These are phyloP conservation scores for Hortaea sp. DNA, from an alignment of 2,329 filamentous ascomycete genomes.

Conservation along the genomic window DNA sequence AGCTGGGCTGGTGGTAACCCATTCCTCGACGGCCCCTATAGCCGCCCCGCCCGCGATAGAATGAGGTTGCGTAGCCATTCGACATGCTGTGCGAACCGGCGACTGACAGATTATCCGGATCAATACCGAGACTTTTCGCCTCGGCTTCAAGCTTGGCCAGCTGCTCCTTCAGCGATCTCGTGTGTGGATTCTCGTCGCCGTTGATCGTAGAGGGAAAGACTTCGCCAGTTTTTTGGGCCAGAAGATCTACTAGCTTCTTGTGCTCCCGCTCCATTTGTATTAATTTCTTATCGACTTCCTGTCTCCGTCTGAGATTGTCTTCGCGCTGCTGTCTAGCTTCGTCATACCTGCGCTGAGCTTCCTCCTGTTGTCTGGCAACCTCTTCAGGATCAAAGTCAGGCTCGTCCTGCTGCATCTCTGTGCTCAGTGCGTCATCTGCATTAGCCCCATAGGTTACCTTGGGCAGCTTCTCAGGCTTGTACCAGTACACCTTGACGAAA, in stretches of 20 bases:
- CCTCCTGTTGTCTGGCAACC: conserved; percentile 57
- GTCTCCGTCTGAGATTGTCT: conserved; percentile 52
- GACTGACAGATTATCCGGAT: conserved; percentile 39
- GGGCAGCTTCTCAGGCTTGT: conserved; percentile 37
- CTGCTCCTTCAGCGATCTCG: conserved; percentile 58
- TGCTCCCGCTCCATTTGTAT: conserved; percentile 57
- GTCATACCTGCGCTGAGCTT: conserved; percentile 59
- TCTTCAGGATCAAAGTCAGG: conserved; percentile 60
- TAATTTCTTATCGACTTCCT: conserved; percentile 55
- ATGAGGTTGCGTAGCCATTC: conserved; percentile 19
- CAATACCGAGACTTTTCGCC: conserved; percentile 58
- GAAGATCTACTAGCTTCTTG: conserved; percentile 49
- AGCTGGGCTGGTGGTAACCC: conserved; percentile 35
- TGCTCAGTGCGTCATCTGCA: neutral
- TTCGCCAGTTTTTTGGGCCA: conserved; percentile 44
- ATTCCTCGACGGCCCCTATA: conserved; percentile 26
- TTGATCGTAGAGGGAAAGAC: conserved; percentile 5
- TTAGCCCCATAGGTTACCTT: conserved; percentile 3
- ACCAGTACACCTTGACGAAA: conserved; percentile 79
- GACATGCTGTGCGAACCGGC: conserved; percentile 10
- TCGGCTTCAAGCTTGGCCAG: conserved; percentile 65
- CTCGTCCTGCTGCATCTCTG: conserved; percentile 24
- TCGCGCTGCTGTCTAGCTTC: conserved; percentile 54
- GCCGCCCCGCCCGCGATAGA: conserved; percentile 10
- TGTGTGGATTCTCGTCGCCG: conserved; percentile 35